Evolutionary conservation across 2,329 filamentous ascomycete genomes (phyloP).

Genomic region (Arachnopeziza araneosa): DNA sequence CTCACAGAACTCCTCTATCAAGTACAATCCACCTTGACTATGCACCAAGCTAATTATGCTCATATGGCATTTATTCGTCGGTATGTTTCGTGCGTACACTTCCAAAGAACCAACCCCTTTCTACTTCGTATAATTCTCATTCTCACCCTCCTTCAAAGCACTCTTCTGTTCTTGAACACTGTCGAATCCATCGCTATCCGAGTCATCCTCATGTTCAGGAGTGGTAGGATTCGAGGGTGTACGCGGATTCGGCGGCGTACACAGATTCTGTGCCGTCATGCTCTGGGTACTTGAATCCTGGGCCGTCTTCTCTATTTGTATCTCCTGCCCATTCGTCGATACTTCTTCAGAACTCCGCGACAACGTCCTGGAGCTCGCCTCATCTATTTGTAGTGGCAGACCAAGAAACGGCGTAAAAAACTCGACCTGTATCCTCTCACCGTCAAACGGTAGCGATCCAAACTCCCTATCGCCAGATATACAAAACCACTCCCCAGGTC

Average conservation of each 20-base stretch:
- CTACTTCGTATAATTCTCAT: neutral
- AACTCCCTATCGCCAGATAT: neutral
- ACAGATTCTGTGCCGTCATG: neutral
- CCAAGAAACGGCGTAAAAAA: neutral
- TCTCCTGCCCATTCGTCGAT: too few species aligned
- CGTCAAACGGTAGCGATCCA: neutral
- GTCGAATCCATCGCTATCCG: neutral
- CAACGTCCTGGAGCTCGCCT: too few species aligned
- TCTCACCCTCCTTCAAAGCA: neutral
- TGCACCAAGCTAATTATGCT: neutral
- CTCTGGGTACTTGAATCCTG: neutral
- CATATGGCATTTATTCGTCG: neutral
- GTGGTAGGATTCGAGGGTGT: neutral
- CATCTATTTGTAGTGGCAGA: too few species aligned
- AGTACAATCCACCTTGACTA: neutral
- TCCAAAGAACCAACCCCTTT: neutral
- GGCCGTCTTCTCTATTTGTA: neutral
- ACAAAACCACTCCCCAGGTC: neutral
- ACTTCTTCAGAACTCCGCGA: too few species aligned
- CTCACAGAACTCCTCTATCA: neutral
- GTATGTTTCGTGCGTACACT: too few species aligned
- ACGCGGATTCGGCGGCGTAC: neutral
- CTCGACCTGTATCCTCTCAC: neutral
- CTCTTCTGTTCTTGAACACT: neutral
- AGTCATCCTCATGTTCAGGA: neutral